These are phyloP conservation scores for Dalbergia cultrata DNA, from an alignment of 306 rosid species.

Conservation along the genomic window DNA sequence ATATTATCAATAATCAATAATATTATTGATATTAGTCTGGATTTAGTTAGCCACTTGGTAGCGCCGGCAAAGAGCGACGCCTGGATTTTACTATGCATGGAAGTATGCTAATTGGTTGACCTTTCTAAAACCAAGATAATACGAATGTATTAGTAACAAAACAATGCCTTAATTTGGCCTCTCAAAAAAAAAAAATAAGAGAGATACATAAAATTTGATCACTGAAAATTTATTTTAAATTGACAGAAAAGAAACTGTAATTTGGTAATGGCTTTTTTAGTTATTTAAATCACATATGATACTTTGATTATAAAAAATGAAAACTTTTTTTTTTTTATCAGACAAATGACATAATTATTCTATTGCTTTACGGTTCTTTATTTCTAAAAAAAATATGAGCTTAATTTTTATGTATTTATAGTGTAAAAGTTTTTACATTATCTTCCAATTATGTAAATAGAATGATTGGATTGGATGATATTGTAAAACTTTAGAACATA, in stretches of 20 bases:
- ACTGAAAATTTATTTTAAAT: background rate
- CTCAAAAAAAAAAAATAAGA: no score
- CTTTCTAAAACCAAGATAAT: slow-evolving; percentile 17
- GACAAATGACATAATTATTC: background rate
- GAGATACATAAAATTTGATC: background rate
- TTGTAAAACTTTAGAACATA: no score
- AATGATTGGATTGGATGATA: no score
- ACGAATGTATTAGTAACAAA: background rate
- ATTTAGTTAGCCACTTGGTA: background rate
- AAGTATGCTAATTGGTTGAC: background rate
- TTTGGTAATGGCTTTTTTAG: no score
- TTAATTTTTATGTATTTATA: background rate
- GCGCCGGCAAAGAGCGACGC: background rate
- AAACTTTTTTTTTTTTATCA: background rate
- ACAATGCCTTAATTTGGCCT: background rate
- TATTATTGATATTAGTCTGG: background rate
- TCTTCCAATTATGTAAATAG: no score
- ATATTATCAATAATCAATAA: background rate
- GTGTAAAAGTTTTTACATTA: no score
- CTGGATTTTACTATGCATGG: background rate
- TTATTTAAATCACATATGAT: background rate
- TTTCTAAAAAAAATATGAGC: no score
- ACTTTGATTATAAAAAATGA: background rate
- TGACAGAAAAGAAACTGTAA: background rate
- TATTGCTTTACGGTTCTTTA: background rate